Evolutionary conservation across 2,329 filamentous ascomycete species (phyloP).

Genomic region (Paecilomyces formosus): DNA sequence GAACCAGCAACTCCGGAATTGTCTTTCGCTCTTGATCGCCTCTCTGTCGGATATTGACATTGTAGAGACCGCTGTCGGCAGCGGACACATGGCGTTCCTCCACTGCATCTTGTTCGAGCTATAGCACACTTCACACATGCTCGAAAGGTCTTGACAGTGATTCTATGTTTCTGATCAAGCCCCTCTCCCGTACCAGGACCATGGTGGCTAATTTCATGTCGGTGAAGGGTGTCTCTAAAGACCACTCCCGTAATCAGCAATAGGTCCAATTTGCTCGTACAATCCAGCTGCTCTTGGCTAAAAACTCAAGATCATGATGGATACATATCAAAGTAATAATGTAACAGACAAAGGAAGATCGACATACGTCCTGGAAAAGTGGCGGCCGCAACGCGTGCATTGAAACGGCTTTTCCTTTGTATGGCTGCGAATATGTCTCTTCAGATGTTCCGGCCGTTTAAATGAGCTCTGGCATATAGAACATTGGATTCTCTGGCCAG

Average conservation of each 20-base stretch:
- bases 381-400: conserved; percentile 32
- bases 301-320: neutral
- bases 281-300: neutral
- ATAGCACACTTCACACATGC: conserved; percentile 33
- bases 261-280: neutral
- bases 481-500: conserved; percentile 20
- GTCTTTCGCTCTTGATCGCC: conserved; percentile 25
- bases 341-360: neutral
- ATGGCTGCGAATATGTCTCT: conserved; percentile 34
- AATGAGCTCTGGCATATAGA: conserved; percentile 31
- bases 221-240: conserved; percentile 31
- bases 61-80: conserved; percentile 29
- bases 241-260: neutral
- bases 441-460: conserved; percentile 33
- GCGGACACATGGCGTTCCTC: conserved; percentile 28
- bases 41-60: conserved; percentile 33
- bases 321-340: neutral
- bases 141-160: conserved; percentile 35
- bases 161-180: conserved; percentile 29
- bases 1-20: conserved; percentile 9
- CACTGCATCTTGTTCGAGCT: conserved; percentile 33
- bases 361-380: conserved; percentile 34
- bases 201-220: conserved; percentile 33
- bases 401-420: conserved; percentile 34
- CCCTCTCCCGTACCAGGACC: conserved; percentile 24